A percentile compares a stretch with the other conserved stretches of the same genome.
Conservation (phyloP, 2,329 filamentous ascomycete genomes). For the Apiospora arundinis region DNA sequence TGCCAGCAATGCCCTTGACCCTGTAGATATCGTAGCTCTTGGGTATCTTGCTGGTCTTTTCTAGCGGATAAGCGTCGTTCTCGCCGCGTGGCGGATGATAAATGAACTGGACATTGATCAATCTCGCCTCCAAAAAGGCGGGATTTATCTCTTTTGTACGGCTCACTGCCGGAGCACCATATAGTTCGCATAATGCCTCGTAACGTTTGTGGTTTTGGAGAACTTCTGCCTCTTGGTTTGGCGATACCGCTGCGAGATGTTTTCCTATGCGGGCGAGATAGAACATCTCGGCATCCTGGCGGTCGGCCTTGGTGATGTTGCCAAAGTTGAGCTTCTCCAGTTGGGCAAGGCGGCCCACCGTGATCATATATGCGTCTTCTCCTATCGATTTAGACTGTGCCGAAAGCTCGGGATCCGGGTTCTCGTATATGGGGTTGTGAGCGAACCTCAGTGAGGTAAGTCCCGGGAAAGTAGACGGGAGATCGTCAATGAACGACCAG, state of each 20-base stretch:
- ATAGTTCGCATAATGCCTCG: constrained; percentile 72
- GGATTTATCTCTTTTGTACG: constrained; percentile 69
- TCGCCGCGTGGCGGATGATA: constrained; percentile 25
- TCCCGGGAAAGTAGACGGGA: constrained; percentile 73
- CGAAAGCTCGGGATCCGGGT: constrained; percentile 46
- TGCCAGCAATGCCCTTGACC: constrained; percentile 78
- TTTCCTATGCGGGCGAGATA: constrained; percentile 85
- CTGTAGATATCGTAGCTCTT: constrained; percentile 81
- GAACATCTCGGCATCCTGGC: constrained; percentile 89
- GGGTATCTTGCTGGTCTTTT: constrained; percentile 64
- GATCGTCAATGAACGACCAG: constrained; percentile 77
- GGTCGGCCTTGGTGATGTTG: constrained; percentile 73
- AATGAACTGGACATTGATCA: constrained; percentile 69
- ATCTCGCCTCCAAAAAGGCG: constrained; percentile 79
- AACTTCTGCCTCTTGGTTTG: constrained; percentile 60
- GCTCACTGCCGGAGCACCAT: constrained; percentile 73
- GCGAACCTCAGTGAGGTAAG: constrained; percentile 78
- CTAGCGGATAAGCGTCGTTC: constrained; percentile 27
- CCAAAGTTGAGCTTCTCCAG: constrained; percentile 78
- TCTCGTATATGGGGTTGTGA: constrained; percentile 83
- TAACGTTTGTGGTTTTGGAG: constrained; percentile 74
- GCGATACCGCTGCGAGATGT: constrained; percentile 69
- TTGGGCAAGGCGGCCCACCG: constrained; percentile 73
- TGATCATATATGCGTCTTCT: constrained; percentile 90
- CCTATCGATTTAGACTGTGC: constrained; percentile 46